A percentile compares a stretch with the other conserved stretches of the same genome.
phyloP scores from a whole-genome alignment of 805 yeast species.

The Monosporozyma servazzii region DNA sequence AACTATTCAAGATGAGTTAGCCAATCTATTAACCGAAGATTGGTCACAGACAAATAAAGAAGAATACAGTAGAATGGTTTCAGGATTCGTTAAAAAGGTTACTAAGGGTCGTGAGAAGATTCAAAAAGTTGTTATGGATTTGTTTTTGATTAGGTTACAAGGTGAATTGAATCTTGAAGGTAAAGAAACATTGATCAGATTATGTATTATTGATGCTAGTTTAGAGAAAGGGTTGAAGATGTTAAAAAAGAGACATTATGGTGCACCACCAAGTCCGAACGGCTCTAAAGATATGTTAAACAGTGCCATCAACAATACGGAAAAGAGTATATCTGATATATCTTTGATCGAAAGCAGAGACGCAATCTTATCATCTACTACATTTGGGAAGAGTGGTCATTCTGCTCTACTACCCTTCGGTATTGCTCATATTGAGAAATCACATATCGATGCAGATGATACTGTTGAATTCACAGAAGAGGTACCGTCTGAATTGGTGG shows the following conservation, averaged over 20 bases:
- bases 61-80: constrained; percentile 20
- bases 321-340: constrained; percentile 2
- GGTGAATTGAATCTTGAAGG: constrained; percentile 58
- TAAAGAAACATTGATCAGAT: constrained; percentile 64
- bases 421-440: constrained; percentile 21
- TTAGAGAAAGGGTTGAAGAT: constrained; percentile 44
- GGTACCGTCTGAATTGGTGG: constrained; percentile 2
- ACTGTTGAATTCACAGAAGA: constrained; percentile 21
- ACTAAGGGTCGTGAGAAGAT: constrained; percentile 32
- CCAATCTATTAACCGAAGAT: constrained; percentile 35
- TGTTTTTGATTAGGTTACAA: constrained; percentile 48
- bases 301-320: background rate
- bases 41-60: constrained; percentile 14
- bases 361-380: constrained; percentile 17
- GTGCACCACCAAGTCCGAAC: background rate
- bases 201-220: constrained; percentile 63
- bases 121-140: constrained; percentile 43
- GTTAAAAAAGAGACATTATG: constrained; percentile 23
- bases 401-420: constrained; percentile 32
- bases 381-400: constrained; percentile 24
- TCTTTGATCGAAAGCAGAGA: constrained; percentile 1
- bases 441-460: constrained; percentile 25
- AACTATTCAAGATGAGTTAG: constrained; percentile 46
- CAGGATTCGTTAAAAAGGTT: constrained; percentile 33
- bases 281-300: background rate